phyloP scores from a whole-genome alignment of 352 stramenopile species.

The Pythium oligandrum region DNA sequence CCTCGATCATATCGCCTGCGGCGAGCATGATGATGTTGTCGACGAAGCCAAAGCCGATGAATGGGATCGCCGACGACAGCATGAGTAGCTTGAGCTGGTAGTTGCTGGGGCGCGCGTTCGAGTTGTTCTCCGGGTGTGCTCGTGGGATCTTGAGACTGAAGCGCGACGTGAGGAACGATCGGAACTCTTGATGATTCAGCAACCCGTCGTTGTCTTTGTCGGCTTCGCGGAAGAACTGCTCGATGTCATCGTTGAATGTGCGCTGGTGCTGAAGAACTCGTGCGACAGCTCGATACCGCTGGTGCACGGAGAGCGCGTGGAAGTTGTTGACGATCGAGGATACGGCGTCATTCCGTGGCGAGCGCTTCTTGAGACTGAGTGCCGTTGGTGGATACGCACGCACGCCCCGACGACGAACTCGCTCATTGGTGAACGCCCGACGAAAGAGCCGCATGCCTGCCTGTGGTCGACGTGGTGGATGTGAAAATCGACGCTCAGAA shows the following conservation, averaged over 20 bases:
- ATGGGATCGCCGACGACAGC: constrained; percentile 72
- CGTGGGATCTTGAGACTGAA: constrained; percentile 56
- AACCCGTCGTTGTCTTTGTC: constrained; percentile 68
- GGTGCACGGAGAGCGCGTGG: constrained; percentile 50
- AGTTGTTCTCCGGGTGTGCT: constrained; percentile 27
- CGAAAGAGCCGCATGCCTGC: constrained; percentile 17
- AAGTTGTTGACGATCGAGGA: constrained; percentile 50
- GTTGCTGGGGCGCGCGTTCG: constrained; percentile 36
- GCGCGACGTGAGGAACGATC: constrained; percentile 53
- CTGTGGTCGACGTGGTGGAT: too few species aligned
- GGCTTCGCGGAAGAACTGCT: constrained; percentile 59
- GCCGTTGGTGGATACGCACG: neutral
- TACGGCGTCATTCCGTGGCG: constrained; percentile 19
- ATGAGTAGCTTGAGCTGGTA: constrained; percentile 75
- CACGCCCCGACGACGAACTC: constrained; percentile 14
- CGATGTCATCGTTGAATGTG: constrained; percentile 49
- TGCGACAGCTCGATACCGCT: constrained; percentile 45
- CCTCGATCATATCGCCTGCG: constrained; percentile 94
- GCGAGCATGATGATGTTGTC: constrained; percentile 87
- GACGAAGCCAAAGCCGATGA: constrained; percentile 80
- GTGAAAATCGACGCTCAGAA: too few species aligned
- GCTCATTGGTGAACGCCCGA: constrained; percentile 11
- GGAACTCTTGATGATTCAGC: constrained; percentile 62
- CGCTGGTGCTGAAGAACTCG: constrained; percentile 41
- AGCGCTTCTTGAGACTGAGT: neutral